Conservation (phyloP, 1,139 yeast species). For the Magnusiomyces suaveolens region DNA sequence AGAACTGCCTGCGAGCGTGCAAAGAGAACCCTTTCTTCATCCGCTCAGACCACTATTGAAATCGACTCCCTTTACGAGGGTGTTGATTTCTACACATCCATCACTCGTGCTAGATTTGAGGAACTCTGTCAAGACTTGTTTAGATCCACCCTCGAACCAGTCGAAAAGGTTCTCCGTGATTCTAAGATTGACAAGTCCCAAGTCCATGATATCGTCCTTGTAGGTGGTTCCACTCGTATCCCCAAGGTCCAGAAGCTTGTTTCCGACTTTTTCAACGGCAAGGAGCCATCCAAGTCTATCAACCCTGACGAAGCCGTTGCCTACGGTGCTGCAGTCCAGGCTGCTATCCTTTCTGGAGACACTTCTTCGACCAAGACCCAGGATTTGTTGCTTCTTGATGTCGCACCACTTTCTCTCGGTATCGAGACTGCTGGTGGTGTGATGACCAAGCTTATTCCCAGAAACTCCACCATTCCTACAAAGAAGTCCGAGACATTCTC, state of each 20-base stretch:
- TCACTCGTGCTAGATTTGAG: slow-evolving; percentile 99
- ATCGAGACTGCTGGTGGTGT: slow-evolving; percentile 95
- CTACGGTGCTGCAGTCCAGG: slow-evolving; percentile 93
- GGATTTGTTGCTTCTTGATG: slow-evolving; percentile 76
- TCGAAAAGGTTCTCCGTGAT: slow-evolving; percentile 95
- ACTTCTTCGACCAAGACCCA: slow-evolving; percentile 63
- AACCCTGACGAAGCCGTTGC: slow-evolving; percentile 59
- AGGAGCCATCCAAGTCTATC: slow-evolving; percentile 31
- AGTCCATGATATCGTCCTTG: slow-evolving; percentile 93
- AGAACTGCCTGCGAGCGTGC: slow-evolving; percentile 99
- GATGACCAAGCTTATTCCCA: slow-evolving; percentile 82
- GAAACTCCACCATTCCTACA: slow-evolving; percentile 90
- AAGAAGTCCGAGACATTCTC: slow-evolving; percentile 92
- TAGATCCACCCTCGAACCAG: slow-evolving; percentile 95
- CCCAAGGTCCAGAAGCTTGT: slow-evolving; percentile 98
- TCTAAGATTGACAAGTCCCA: slow-evolving; percentile 82
- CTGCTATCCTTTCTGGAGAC: slow-evolving; percentile 87
- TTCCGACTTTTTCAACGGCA: slow-evolving; percentile 97
- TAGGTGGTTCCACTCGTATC: slow-evolving; percentile 99
- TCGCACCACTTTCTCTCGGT: slow-evolving; percentile 81
- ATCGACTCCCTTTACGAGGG: slow-evolving; percentile 95
- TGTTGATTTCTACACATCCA: slow-evolving; percentile 90
- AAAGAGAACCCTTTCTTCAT: slow-evolving; percentile 95
- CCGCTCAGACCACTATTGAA: slow-evolving; percentile 93
- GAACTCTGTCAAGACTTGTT: slow-evolving; percentile 91